Evolutionary conservation across 1,284 basidiomycete genomes (phyloP).

Genomic region (Ustilago hordei): DNA sequence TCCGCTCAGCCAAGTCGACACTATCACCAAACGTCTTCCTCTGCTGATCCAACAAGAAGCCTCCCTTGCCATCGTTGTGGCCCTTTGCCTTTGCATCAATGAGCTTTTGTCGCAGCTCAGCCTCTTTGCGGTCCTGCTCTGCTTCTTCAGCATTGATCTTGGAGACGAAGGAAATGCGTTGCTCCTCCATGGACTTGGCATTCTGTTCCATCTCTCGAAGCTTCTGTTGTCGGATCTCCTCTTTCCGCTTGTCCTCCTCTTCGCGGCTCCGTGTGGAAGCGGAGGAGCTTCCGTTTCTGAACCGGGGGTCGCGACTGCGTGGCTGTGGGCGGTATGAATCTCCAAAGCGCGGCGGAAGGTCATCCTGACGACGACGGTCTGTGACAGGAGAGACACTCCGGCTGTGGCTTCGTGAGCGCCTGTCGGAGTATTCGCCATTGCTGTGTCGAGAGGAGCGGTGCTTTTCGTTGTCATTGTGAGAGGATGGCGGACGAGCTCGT

Average conservation of each 20-base stretch:
- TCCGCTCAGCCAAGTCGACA: constrained; percentile 55
- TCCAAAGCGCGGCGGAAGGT: constrained; percentile 4
- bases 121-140: constrained; percentile 50
- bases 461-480: background rate
- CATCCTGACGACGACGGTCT: constrained; percentile 4
- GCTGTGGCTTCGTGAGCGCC: constrained; percentile 9
- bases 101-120: constrained; percentile 51
- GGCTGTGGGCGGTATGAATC: constrained; percentile 7
- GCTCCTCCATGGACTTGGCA: constrained; percentile 76
- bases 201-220: constrained; percentile 86
- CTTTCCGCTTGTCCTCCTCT: constrained; percentile 58
- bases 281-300: background rate
- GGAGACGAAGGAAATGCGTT: constrained; percentile 72
- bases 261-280: constrained; percentile 53
- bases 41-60: constrained; percentile 63
- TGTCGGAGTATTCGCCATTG: background rate
- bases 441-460: background rate
- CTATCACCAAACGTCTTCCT: constrained; percentile 53
- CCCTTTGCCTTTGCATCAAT: constrained; percentile 39
- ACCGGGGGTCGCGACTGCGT: background rate
- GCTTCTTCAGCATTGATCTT: constrained; percentile 56
- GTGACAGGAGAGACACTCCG: constrained; percentile 27
- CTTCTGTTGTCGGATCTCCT: constrained; percentile 80
- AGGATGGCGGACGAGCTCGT: background rate
- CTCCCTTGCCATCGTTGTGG: constrained; percentile 51